phyloP scores from a whole-genome alignment of 306 rosid genomes.

The Dalbergia cultrata region DNA sequence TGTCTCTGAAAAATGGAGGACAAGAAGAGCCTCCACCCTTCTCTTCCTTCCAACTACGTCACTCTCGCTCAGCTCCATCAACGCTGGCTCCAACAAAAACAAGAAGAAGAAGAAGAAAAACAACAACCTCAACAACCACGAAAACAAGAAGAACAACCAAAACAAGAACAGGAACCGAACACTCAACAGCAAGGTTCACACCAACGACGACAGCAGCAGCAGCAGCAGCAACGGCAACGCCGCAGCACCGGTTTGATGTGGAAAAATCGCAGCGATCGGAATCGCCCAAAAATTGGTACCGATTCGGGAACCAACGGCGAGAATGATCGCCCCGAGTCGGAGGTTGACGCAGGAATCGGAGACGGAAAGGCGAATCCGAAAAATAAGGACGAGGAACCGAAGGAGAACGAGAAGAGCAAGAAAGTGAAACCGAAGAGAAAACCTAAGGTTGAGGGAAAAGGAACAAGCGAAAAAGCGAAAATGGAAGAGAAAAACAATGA shows the following conservation, averaged over 20 bases:
- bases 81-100: constrained; percentile 56
- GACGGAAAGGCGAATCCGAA: constrained; percentile 26
- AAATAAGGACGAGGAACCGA: neutral
- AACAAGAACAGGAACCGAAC: neutral
- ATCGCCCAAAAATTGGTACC: neutral
- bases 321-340: constrained; percentile 6
- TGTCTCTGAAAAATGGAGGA: constrained; percentile 30
- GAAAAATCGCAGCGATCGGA: neutral
- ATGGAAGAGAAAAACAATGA: neutral
- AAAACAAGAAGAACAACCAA: neutral
- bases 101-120: neutral
- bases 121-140: neutral
- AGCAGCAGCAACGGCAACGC: neutral
- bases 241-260: neutral
- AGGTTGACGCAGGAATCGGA: constrained; percentile 3
- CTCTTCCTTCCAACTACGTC: constrained; percentile 71
- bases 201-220: neutral
- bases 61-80: constrained; percentile 63
- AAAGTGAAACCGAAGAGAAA: neutral
- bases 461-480: neutral
- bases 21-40: constrained; percentile 4
- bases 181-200: neutral
- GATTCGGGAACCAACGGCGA: neutral
- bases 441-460: constrained; percentile 11
- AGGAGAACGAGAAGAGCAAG: neutral